These are phyloP conservation scores for Draba incana DNA, from an alignment of 345 rosid genomes.

Conservation along the genomic window DNA sequence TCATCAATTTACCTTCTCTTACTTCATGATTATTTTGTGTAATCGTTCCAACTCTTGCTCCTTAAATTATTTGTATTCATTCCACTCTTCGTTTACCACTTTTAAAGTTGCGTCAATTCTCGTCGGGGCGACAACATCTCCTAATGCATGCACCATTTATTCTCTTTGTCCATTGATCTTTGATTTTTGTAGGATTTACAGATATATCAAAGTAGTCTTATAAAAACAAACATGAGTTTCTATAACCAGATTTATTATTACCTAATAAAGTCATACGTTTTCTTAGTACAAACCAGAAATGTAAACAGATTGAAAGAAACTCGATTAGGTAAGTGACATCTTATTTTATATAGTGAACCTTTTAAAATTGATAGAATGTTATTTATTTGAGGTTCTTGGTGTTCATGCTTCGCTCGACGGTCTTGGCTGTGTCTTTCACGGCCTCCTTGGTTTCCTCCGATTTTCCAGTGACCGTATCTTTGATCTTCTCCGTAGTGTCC, in stretches of 20 bases:
- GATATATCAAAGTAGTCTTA: constrained; percentile 3
- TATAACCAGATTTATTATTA: constrained; percentile 20
- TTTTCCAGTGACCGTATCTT: constrained; percentile 40
- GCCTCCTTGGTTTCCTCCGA: constrained; percentile 45
- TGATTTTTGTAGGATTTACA: neutral
- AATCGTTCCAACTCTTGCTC: too few species aligned
- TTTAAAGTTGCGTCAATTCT: too few species aligned
- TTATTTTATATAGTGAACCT: constrained; percentile 14
- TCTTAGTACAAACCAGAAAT: constrained; percentile 28
- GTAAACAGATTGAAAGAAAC: constrained; percentile 26
- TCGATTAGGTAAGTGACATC: constrained; percentile 17
- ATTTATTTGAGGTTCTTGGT: constrained; percentile 41
- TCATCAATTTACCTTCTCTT: too few species aligned
- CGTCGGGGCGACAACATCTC: too few species aligned
- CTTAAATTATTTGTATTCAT: too few species aligned
- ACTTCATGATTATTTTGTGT: too few species aligned
- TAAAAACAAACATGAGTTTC: neutral
- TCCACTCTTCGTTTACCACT: too few species aligned
- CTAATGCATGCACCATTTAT: neutral
- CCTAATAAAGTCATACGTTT: constrained; percentile 11
- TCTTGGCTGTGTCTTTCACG: constrained; percentile 38
- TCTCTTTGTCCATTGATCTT: neutral
- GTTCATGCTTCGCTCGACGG: constrained; percentile 47
- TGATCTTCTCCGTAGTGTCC: constrained; percentile 44
- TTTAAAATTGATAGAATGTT: neutral